Conservation (phyloP, 83 land plant species). For the Picea abies region DNA sequence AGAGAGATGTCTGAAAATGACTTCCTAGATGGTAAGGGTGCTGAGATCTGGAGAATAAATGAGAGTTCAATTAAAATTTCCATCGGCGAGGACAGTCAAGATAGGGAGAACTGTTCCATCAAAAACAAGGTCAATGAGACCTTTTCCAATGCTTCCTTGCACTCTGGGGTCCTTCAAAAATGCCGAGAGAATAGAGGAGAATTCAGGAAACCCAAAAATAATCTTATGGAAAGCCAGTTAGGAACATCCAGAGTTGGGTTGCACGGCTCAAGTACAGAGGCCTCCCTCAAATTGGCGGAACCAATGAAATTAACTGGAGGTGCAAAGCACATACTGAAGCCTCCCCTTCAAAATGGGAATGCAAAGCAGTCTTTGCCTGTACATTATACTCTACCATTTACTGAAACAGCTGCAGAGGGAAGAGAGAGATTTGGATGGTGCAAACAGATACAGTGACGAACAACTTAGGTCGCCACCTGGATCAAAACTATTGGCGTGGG, state of each 20-base stretch:
- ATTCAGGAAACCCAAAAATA: neutral
- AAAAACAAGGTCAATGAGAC: neutral
- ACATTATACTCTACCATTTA: neutral
- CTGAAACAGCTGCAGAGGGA: conserved; percentile 4
- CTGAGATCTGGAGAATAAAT: neutral
- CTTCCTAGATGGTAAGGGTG: neutral
- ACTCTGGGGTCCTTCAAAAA: neutral
- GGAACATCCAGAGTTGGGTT: neutral
- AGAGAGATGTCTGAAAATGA: neutral
- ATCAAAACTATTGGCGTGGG: neutral
- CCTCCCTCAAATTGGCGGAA: conserved; percentile 2
- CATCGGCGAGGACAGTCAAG: neutral
- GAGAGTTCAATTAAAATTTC: neutral
- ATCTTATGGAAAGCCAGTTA: neutral
- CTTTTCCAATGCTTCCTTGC: neutral
- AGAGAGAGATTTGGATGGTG: neutral
- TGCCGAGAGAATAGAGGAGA: neutral
- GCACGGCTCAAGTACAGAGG: neutral
- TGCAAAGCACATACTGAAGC: conserved; percentile 13
- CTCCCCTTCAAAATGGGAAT: neutral
- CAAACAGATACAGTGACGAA: neutral
- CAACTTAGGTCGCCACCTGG: neutral
- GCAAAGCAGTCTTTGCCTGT: neutral
- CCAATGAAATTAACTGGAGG: neutral
- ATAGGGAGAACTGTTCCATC: neutral